Conservation (phyloP, 2,329 filamentous ascomycete species). For the Exophiala xenobiotica region DNA sequence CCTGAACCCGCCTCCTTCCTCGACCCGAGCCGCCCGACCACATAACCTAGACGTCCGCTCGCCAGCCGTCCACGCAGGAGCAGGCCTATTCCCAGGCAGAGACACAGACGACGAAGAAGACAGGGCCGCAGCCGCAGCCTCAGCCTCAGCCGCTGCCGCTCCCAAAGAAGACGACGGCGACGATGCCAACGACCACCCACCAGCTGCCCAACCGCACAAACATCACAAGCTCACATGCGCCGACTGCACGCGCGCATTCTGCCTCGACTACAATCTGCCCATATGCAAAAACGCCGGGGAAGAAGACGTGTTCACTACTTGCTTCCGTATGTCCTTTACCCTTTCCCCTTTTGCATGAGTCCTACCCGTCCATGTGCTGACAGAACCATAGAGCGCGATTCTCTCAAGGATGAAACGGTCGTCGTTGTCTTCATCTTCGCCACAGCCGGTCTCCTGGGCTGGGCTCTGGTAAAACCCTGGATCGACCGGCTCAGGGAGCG, state of each 20-base stretch:
- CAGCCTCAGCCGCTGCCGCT: neutral
- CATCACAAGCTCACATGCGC: constrained; percentile 55
- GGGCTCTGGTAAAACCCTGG: constrained; percentile 58
- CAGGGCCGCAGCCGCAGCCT: constrained; percentile 11
- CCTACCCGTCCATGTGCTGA: too few species aligned
- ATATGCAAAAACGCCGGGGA: constrained; percentile 61
- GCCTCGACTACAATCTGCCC: constrained; percentile 60
- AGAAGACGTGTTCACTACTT: constrained; percentile 64
- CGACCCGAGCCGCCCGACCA: constrained; percentile 10
- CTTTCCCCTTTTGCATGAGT: too few species aligned
- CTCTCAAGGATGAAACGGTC: constrained; percentile 65
- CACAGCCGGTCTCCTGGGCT: constrained; percentile 59
- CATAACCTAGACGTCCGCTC: constrained; percentile 18
- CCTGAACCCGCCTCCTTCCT: constrained; percentile 48
- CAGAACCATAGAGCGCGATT: constrained; percentile 60
- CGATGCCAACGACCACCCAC: neutral
- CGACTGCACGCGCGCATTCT: constrained; percentile 68
- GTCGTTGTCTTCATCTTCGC: constrained; percentile 66
- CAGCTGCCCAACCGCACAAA: constrained; percentile 30
- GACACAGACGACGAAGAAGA: constrained; percentile 9
- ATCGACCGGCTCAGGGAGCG: constrained; percentile 21
- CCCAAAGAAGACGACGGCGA: neutral
- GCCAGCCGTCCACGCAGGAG: constrained; percentile 1
- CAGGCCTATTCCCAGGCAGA: constrained; percentile 11
- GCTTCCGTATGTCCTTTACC: constrained; percentile 64